These are phyloP conservation scores for Ensete glaucum DNA, from an alignment of 176 grass and related monocot species.

Conservation along the genomic window DNA sequence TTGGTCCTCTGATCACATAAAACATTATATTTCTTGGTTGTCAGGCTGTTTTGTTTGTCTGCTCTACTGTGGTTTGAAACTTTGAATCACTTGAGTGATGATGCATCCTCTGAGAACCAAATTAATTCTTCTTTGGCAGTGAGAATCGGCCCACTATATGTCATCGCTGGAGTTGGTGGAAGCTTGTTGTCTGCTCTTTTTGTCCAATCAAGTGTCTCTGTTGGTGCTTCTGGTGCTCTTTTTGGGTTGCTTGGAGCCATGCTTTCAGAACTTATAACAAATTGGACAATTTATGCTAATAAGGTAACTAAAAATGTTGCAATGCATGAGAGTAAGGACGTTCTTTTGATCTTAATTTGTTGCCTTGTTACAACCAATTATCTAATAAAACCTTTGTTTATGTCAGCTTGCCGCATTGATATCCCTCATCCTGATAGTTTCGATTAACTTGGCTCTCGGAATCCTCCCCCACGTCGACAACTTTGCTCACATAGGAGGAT, in stretches of 20 bases:
- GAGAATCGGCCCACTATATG: slow-evolving; percentile 75
- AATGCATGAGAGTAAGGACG: neutral
- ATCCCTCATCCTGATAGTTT: slow-evolving; percentile 62
- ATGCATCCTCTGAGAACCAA: neutral
- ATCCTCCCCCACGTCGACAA: slow-evolving; percentile 86
- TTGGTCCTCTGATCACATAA: neutral
- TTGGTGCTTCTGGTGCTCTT: slow-evolving; percentile 93
- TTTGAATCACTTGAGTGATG: neutral
- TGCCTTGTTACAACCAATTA: slow-evolving; percentile 9
- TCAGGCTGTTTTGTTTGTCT: neutral
- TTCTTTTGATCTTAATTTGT: neutral
- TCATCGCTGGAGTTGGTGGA: slow-evolving; percentile 78
- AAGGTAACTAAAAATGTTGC: slow-evolving; percentile 34
- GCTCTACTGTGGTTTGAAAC: neutral
- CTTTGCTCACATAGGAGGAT: slow-evolving; percentile 95
- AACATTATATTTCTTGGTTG: neutral
- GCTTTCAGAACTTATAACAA: slow-evolving; percentile 95
- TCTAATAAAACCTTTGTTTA: slow-evolving; percentile 6
- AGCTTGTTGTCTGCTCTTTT: slow-evolving; percentile 88
- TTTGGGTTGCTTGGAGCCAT: slow-evolving; percentile 91
- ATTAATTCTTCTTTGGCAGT: slow-evolving; percentile 32
- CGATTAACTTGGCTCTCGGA: slow-evolving; percentile 72
- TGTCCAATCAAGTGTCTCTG: slow-evolving; percentile 73
- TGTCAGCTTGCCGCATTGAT: slow-evolving; percentile 64
- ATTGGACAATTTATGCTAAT: slow-evolving; percentile 96